phyloP scores from a whole-genome alignment of 352 stramenopile species.

The Phytophthora nicotianae region DNA sequence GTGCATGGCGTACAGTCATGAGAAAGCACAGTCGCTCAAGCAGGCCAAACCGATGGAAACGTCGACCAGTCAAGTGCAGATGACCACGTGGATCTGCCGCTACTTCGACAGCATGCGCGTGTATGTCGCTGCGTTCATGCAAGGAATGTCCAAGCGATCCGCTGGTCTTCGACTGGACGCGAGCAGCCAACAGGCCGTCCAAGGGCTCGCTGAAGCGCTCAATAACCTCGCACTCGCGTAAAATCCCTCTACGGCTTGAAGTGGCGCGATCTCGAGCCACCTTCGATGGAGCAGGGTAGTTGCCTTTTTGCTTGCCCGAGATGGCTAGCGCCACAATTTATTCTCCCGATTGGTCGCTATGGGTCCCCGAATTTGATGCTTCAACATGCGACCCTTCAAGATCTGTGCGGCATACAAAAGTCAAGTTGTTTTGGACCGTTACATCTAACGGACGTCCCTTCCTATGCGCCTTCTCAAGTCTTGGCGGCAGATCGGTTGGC shows the following conservation, averaged over 20 bases:
- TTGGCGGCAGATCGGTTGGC: not conserved
- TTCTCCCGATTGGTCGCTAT: not conserved
- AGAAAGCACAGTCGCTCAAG: constrained; percentile 28
- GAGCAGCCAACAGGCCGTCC: constrained; percentile 30
- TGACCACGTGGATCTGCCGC: constrained; percentile 19
- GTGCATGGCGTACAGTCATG: constrained; percentile 41
- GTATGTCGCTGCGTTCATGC: constrained; percentile 32
- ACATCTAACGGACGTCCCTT: constrained; percentile 15
- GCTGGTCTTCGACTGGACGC: constrained; percentile 20
- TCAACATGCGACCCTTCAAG: constrained; percentile 36
- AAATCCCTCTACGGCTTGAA: not conserved
- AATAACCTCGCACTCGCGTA: constrained; percentile 9
- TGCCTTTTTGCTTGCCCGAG: constrained; percentile 1
- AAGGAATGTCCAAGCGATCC: constrained; percentile 24
- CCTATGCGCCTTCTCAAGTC: not conserved
- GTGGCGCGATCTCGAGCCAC: too few species aligned
- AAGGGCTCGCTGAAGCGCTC: constrained; percentile 33
- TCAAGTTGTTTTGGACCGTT: constrained; percentile 19
- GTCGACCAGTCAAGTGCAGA: constrained; percentile 14
- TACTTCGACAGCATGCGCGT: constrained; percentile 37
- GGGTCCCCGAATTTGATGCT: constrained; percentile 10
- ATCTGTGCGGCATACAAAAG: constrained; percentile 18
- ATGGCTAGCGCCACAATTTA: constrained; percentile 9
- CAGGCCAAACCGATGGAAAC: constrained; percentile 11
- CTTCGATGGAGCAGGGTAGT: not conserved